Base-by-base conservation (phyloP, 257 asterid genomes). In the Echites panduratus region DNA sequence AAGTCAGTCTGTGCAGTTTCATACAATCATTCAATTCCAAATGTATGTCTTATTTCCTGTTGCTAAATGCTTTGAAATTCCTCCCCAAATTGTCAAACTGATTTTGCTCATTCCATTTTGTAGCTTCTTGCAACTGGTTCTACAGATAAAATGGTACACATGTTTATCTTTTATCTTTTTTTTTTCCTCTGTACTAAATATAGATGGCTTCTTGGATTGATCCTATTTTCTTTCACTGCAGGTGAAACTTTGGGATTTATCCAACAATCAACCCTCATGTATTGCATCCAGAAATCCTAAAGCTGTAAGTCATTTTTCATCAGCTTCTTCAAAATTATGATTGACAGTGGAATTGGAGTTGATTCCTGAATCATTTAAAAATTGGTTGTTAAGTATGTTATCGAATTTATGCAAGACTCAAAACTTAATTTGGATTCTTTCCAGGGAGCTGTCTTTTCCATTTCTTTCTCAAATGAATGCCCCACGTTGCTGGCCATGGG, bases 51-150 rank as follows among this genome's bases (percentile, higher is more conserved):
- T 53, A 20, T 64, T 66, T 52, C 73, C 48, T 50, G 35, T 45
- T 73, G 44, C 5, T 61, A 41, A 63, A 66, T 53, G 11, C 63
- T 70, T 26, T 29, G 38, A 49, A 67, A 7, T 29, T 54, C 20
- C 66, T 68, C 41, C 61, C 19, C 3, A 3, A 4, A 2, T 11
- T 67, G 38, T 10, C 16, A 32, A 70, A 67, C 86, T 84, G 63
- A 82, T 79, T 67, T 68, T 58, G 73, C 45, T 44, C 72, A 4
- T 75, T 41, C 38, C 9, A 47, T 70, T 44, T 66, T 83, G 81
- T 86, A 94, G 98, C 89, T 94, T 84, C 93, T 91, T 66, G 99
- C 98, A 35, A 91, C 99, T 52, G 97, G 93, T 74, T 94, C 97
- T 62, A 84, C 79, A 81, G 98, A 94, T 83, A 94, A 91, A 83